Conservation (phyloP, 75 land plant genomes). For the Cupressus sempervirens region DNA sequence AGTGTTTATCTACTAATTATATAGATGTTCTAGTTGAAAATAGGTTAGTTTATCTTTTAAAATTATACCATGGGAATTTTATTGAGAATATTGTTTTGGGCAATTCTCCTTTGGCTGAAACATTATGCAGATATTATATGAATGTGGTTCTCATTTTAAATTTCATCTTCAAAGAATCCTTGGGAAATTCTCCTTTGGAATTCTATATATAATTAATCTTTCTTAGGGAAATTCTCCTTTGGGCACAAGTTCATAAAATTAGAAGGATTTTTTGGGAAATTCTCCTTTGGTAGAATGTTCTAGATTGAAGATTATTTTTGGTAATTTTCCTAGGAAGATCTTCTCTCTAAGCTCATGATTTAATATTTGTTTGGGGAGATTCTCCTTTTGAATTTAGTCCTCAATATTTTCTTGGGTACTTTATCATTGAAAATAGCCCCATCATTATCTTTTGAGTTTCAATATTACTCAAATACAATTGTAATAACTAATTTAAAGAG, state of each 20-base stretch:
- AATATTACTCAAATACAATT: neutral
- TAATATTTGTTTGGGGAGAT: constrained; percentile 18
- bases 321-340: constrained; percentile 10
- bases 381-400: constrained; percentile 43
- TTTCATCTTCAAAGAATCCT: neutral
- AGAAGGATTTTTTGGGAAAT: constrained; percentile 25
- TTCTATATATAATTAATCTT: constrained; percentile 22
- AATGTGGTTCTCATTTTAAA: constrained; percentile 37
- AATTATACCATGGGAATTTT: neutral
- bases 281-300: constrained; percentile 24
- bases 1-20: neutral
- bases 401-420: neutral
- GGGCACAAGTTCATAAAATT: constrained; percentile 14
- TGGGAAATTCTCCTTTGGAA: constrained; percentile 28
- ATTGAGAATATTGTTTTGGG: neutral
- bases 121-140: neutral
- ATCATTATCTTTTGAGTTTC: neutral
- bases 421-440: neutral
- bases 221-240: constrained; percentile 4
- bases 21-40: neutral
- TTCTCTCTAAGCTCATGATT: neutral
- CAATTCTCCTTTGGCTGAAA: constrained; percentile 43
- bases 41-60: neutral
- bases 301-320: constrained; percentile 12
- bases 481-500: neutral